These are phyloP conservation scores for Russula vinacea DNA, from an alignment of 768 basidiomycete genomes.

Conservation along the genomic window DNA sequence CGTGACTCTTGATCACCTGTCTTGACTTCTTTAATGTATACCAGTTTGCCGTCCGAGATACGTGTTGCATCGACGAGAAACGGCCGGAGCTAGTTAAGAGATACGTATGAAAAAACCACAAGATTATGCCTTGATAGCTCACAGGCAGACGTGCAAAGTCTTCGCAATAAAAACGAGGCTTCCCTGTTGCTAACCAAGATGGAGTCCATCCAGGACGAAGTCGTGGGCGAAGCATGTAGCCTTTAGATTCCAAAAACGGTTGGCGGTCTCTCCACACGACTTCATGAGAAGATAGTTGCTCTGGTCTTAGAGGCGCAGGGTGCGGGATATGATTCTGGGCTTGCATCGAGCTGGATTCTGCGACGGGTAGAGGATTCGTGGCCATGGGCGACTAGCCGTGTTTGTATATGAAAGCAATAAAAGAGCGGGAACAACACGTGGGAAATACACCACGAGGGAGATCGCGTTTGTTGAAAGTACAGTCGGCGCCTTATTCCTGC, in stretches of 20 bases:
- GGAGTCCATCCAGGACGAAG: conserved; percentile 28
- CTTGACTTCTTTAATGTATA: conserved; percentile 36
- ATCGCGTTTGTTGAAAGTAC: conserved; percentile 1
- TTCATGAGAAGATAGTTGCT: conserved; percentile 8
- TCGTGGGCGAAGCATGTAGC: conserved; percentile 28
- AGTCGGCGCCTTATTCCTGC: too few species aligned
- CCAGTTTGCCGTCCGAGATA: conserved; percentile 32
- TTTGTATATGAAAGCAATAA: too few species aligned
- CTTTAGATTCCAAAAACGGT: conserved; percentile 19
- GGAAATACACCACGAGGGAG: not conserved
- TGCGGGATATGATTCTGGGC: too few species aligned
- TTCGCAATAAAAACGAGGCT: not conserved
- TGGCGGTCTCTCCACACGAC: conserved; percentile 23
- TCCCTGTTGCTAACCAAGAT: conserved; percentile 22
- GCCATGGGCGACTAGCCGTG: too few species aligned
- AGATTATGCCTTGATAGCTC: not conserved
- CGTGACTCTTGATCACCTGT: conserved; percentile 22
- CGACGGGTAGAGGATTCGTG: too few species aligned
- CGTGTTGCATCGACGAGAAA: conserved; percentile 37
- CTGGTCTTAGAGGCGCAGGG: too few species aligned
- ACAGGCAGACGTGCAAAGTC: not conserved
- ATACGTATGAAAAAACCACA: not conserved
- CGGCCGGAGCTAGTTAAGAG: not conserved
- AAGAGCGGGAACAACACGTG: not conserved
- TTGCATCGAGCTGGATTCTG: too few species aligned